Evolutionary conservation across 352 stramenopile species (phyloP).

Genomic region (Plasmopara halstedii): DNA sequence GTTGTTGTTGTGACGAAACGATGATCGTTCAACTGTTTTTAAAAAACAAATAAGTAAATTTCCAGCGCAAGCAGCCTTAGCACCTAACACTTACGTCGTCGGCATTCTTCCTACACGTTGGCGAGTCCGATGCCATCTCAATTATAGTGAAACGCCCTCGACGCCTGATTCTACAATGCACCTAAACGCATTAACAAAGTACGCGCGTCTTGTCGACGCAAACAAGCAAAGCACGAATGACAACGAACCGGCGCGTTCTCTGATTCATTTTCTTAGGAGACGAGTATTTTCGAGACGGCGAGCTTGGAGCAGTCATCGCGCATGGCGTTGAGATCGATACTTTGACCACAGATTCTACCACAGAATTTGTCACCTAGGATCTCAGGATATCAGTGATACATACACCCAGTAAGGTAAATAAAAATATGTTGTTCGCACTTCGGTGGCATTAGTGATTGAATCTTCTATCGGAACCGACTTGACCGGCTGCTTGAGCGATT

Average conservation of each 20-base stretch:
- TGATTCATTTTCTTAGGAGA: conserved; percentile 28
- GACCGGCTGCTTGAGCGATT: conserved; percentile 14
- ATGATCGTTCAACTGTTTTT: conserved; percentile 26
- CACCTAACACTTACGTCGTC: conserved; percentile 41
- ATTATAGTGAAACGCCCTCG: conserved; percentile 84
- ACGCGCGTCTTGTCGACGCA: conserved; percentile 10
- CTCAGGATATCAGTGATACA: conserved; percentile 4
- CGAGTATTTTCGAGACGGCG: conserved; percentile 25
- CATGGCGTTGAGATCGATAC: conserved; percentile 3
- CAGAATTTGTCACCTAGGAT: conserved; percentile 14
- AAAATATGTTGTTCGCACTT: conserved; percentile 8
- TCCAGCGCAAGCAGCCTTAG: background rate
- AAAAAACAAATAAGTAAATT: conserved; percentile 5
- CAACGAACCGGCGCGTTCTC: conserved; percentile 23
- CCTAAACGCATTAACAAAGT: conserved; percentile 1
- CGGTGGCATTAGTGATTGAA: background rate
- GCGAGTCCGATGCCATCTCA: conserved; percentile 57
- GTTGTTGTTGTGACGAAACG: conserved; percentile 44
- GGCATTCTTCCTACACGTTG: conserved; percentile 39
- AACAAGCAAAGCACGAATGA: conserved; percentile 5
- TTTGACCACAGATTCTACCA: conserved; percentile 8
- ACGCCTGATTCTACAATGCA: conserved; percentile 45
- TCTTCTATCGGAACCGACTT: conserved; percentile 14
- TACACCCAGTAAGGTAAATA: background rate
- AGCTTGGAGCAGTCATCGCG: conserved; percentile 10